These are phyloP conservation scores for Colletotrichum aenigma DNA, from an alignment of 2,329 filamentous ascomycete genomes.

Conservation along the genomic window DNA sequence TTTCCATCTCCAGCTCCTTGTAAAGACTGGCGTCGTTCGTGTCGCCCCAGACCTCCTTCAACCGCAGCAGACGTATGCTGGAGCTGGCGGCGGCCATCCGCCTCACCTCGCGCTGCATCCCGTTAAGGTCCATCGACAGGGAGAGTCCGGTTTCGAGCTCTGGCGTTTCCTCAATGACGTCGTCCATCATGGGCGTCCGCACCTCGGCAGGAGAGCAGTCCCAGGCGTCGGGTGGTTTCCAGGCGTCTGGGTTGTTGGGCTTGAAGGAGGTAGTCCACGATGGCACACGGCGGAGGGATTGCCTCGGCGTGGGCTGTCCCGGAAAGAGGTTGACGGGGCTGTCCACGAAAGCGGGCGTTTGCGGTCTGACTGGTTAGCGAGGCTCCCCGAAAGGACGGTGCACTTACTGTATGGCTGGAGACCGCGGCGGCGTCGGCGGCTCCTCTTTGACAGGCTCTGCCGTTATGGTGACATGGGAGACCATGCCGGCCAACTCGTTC, in stretches of 20 bases:
- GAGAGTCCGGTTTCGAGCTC: conserved; percentile 25
- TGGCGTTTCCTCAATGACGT: conserved; percentile 21
- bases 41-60: conserved; percentile 55
- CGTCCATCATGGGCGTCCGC: conserved; percentile 21
- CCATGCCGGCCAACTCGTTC: conserved; percentile 34
- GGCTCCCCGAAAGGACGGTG: background rate
- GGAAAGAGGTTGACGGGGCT: conserved; percentile 20
- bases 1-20: conserved; percentile 56
- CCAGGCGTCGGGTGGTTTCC: conserved; percentile 51
- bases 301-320: background rate
- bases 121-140: conserved; percentile 27
- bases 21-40: conserved; percentile 51
- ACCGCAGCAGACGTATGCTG: conserved; percentile 55
- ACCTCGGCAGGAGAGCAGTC: conserved; percentile 33
- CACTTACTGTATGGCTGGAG: conserved; percentile 32
- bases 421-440: conserved; percentile 30
- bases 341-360: background rate
- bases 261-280: conserved; percentile 28
- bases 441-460: conserved; percentile 29
- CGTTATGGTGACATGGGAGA: conserved; percentile 42
- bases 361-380: background rate
- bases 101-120: conserved; percentile 56
- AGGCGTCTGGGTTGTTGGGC: conserved; percentile 43
- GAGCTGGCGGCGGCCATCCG: conserved; percentile 59
- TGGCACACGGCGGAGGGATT: conserved; percentile 4